Evolutionary conservation across 208 protist species (phyloP).

Genomic region (Leishmania major): DNA sequence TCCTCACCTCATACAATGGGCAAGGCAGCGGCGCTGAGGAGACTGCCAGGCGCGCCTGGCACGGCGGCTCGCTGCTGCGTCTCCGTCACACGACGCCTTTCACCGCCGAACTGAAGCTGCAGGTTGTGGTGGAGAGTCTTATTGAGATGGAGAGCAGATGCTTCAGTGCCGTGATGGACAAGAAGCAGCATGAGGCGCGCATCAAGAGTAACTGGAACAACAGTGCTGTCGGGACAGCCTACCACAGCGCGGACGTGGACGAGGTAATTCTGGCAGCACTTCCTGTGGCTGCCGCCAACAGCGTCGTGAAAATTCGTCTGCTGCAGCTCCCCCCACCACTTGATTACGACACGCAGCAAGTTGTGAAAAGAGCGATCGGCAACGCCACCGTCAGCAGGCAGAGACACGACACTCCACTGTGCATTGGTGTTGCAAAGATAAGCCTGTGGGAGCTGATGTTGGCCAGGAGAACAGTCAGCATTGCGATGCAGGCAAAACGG

Average conservation of each 20-base stretch:
- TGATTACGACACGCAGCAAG: slow-evolving; percentile 29
- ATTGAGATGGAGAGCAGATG: slow-evolving; percentile 68
- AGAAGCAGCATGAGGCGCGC: slow-evolving; percentile 58
- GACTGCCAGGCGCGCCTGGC: slow-evolving; percentile 4
- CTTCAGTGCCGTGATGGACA: slow-evolving; percentile 27
- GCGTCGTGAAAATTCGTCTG: slow-evolving; percentile 80
- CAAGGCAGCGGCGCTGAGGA: slow-evolving; percentile 3
- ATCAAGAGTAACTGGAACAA: slow-evolving; percentile 60
- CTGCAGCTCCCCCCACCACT: slow-evolving; percentile 71
- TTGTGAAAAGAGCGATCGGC: slow-evolving; percentile 11
- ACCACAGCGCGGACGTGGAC: slow-evolving; percentile 37
- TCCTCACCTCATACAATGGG: slow-evolving; percentile 26
- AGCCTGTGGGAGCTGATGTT: slow-evolving; percentile 67
- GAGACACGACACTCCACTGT: slow-evolving; percentile 54
- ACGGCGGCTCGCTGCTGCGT: slow-evolving; percentile 18
- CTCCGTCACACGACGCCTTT: slow-evolving; percentile 6
- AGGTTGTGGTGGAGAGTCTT: slow-evolving; percentile 76
- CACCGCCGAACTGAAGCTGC: slow-evolving; percentile 53
- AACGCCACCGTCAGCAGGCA: slow-evolving; percentile 17
- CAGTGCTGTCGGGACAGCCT: slow-evolving; percentile 68
- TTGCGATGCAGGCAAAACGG: slow-evolving; percentile 76
- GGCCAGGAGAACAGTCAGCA: slow-evolving; percentile 59
- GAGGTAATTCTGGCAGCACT: slow-evolving; percentile 75
- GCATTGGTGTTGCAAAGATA: slow-evolving; percentile 85
- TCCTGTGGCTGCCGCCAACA: slow-evolving; percentile 53